These are phyloP conservation scores for Ceratocystis variospora DNA, from an alignment of 2,329 filamentous ascomycete species.

Conservation along the genomic window DNA sequence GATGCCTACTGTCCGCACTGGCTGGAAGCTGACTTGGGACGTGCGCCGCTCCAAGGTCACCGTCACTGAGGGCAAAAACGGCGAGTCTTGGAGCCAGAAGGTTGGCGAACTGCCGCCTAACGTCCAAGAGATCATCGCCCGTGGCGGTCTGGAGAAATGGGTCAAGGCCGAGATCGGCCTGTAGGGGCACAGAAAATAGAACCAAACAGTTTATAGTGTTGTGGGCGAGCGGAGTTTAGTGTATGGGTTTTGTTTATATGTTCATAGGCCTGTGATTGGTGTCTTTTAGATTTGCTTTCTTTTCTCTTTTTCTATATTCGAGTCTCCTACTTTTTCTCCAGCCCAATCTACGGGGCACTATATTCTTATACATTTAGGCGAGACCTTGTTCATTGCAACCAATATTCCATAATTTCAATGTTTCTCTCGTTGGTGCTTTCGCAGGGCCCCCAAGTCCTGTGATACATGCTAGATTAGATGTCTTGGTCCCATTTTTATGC, in stretches of 20 bases:
- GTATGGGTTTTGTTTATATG: background rate
- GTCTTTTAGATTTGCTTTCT: conserved; percentile 2
- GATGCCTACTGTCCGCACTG: conserved; percentile 55
- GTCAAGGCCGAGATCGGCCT: conserved; percentile 52
- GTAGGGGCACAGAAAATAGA: background rate
- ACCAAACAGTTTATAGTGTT: background rate
- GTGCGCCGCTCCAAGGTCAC: conserved; percentile 55
- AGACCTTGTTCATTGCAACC: background rate
- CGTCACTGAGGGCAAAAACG: conserved; percentile 54
- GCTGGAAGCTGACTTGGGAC: conserved; percentile 77
- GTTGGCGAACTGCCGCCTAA: conserved; percentile 74
- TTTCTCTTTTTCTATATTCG: conserved; percentile 4
- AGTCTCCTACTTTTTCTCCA: background rate
- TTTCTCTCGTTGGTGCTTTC: background rate
- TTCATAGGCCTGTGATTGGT: background rate
- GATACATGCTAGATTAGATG: background rate
- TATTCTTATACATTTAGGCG: conserved; percentile 1
- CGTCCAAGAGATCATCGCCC: conserved; percentile 71
- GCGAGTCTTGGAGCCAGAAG: conserved; percentile 60
- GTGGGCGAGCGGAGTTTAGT: conserved; percentile 5
- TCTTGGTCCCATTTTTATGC: background rate
- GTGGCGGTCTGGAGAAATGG: conserved; percentile 70
- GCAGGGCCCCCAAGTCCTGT: background rate
- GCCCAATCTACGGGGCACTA: background rate
- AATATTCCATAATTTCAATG: background rate